Conservation (phyloP, 1,139 yeast genomes). For the Yamadazyma sp. region DNA sequence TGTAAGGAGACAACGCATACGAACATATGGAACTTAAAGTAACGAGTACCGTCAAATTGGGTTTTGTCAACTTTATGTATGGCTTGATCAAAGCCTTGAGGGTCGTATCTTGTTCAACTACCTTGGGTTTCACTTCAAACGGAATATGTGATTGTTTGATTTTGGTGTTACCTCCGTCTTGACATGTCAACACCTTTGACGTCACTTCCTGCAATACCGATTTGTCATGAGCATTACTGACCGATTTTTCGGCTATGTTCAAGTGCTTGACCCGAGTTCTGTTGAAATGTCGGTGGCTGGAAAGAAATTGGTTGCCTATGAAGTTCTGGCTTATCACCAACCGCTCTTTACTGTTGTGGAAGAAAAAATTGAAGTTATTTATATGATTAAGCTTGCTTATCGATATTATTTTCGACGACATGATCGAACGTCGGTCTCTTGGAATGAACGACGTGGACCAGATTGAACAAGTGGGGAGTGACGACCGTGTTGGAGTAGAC, state of each 20-base stretch:
- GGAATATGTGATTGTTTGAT: slow-evolving; percentile 43
- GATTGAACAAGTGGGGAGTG: not conserved
- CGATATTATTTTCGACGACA: slow-evolving; percentile 6
- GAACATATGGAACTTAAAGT: slow-evolving; percentile 92
- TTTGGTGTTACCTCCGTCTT: slow-evolving; percentile 24
- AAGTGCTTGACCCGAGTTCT: not conserved
- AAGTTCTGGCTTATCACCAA: slow-evolving; percentile 35
- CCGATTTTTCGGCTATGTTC: not conserved
- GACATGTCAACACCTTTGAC: slow-evolving; percentile 39
- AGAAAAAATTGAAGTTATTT: slow-evolving; percentile 40
- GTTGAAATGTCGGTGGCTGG: slow-evolving; percentile 10
- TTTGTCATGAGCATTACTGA: slow-evolving; percentile 8
- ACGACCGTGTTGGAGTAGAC: too few relatives aligned
- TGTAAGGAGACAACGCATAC: slow-evolving; percentile 85
- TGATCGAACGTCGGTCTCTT: not conserved
- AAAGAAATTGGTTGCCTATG: slow-evolving; percentile 32
- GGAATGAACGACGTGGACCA: too few relatives aligned
- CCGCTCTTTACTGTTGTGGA: slow-evolving; percentile 35
- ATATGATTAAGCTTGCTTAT: slow-evolving; percentile 15
- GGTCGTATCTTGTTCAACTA: slow-evolving; percentile 12
- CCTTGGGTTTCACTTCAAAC: slow-evolving; percentile 50
- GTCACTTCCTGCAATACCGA: slow-evolving; percentile 13
- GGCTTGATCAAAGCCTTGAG: slow-evolving; percentile 47
- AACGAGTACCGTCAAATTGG: slow-evolving; percentile 82
- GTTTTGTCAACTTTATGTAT: slow-evolving; percentile 81